phyloP scores from a whole-genome alignment of 2,329 filamentous ascomycete genomes.

The Diatrype stigma region DNA sequence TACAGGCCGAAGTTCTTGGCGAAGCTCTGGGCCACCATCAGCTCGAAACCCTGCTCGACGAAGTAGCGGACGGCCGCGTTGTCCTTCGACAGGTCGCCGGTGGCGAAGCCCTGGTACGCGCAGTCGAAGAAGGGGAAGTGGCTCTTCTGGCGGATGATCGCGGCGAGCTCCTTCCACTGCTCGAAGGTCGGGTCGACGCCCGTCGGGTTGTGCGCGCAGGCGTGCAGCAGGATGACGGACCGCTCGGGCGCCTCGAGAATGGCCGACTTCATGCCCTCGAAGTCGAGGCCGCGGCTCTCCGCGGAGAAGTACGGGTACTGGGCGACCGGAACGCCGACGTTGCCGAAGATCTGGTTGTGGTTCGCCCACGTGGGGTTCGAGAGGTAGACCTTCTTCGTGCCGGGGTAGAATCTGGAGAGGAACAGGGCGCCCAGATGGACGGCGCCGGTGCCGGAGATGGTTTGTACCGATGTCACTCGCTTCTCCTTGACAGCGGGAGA shows the following conservation, averaged over 20 bases:
- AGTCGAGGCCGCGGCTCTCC: slow-evolving; percentile 84
- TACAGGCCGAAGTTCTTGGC: slow-evolving; percentile 98
- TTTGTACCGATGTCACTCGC: slow-evolving; percentile 78
- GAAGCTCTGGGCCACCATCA: slow-evolving; percentile 87
- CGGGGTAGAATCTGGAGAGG: slow-evolving; percentile 83
- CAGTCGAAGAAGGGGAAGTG: slow-evolving; percentile 99
- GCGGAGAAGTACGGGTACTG: slow-evolving; percentile 94
- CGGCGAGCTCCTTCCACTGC: slow-evolving; percentile 89
- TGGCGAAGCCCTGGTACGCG: slow-evolving; percentile 97
- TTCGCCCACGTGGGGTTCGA: slow-evolving; percentile 97
- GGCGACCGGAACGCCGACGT: slow-evolving; percentile 73
- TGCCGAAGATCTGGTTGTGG: slow-evolving; percentile 97
- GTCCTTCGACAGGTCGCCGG: slow-evolving; percentile 79
- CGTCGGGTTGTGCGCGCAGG: slow-evolving; percentile 97
- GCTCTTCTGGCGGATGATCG: slow-evolving; percentile 67
- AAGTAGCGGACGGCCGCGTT: slow-evolving; percentile 94
- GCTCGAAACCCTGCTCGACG: slow-evolving; percentile 83
- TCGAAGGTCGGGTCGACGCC: slow-evolving; percentile 91
- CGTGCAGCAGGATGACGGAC: slow-evolving; percentile 87
- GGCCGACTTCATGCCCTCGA: slow-evolving; percentile 76
- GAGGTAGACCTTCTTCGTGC: slow-evolving; percentile 76
- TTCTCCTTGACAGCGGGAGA: slow-evolving; percentile 82
- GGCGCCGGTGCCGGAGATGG: slow-evolving; percentile 95
- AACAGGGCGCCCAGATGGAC: slow-evolving; percentile 92
- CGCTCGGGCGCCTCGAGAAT: slow-evolving; percentile 68